Evolutionary conservation across 2,329 filamentous ascomycete species (phyloP), one percentile per base, ranked within the genome.

Genomic region (Diaporthe batatas): DNA sequence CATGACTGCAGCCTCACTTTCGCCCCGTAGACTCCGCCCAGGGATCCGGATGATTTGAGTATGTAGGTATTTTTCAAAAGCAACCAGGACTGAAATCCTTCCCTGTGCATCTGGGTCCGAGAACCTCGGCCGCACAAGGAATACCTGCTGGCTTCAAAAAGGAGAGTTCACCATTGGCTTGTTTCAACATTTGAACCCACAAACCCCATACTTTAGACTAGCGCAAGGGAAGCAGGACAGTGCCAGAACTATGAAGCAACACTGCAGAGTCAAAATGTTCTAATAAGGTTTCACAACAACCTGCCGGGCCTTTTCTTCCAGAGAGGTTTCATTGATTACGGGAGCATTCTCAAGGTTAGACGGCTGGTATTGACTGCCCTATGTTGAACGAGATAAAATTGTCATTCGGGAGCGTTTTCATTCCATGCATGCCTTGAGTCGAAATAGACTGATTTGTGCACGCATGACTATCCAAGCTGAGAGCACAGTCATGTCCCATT

Each of bases 191-290:
- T 36, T 10, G 32, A 34, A 65, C 62, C 62, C 62, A 67, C 62
- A 67, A 67, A 21, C 47, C 62, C 62, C 47, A 39, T 67, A 67
- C 44, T 67, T 65, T 14, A 21, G 25, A 39, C 62, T 67, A 67
- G 62, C 62, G 62, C 47, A 21, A 29, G 32, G n/a, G 5, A 16
- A 18, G 44, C 32, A 39, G 18, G 14, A 67, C 62, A 65, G 44
- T 65, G 62, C 62, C 32, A 65, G 25, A 25, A 18, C 10, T 16
- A 32, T 12, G 21, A 23, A 36, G 23, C 16, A 23, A 34, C 44
- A 51, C 44, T 65, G 62, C 32, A 23, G 36, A 51, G 11, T 21
- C 62, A 65, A 39, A 51, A n/a, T 32, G 44, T 21, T 29, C 7
- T 47, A 25, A 67, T 47, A 25, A 67, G 47, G 62, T 67, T 65